Evolutionary conservation across 108 stramenopile species (phyloP).

Genomic region (Cylindrotheca fusiformis): DNA sequence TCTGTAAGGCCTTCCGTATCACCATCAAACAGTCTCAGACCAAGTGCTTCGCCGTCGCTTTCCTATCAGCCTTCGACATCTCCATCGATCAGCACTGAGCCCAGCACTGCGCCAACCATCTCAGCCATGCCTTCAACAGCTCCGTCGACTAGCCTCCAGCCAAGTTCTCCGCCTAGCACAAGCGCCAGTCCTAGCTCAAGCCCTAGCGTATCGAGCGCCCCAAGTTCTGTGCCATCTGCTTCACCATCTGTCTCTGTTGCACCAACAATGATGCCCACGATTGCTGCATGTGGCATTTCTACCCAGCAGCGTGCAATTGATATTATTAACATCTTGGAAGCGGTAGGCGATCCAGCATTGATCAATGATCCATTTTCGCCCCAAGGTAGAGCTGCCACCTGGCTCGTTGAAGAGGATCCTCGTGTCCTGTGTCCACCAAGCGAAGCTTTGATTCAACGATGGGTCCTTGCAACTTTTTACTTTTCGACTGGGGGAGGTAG

Average conservation of each 20-base stretch:
- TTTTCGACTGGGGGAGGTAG: conserved; percentile 57
- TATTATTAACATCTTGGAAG: conserved; percentile 21
- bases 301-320: conserved; percentile 18
- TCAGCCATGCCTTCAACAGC: conserved; percentile 1
- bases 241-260: conserved; percentile 9
- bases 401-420: conserved; percentile 38
- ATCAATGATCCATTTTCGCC: conserved; percentile 25
- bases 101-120: background rate
- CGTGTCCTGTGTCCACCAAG: conserved; percentile 34
- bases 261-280: conserved; percentile 8
- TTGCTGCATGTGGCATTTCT: conserved; percentile 22
- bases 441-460: conserved; percentile 57
- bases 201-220: conserved; percentile 11
- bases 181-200: background rate
- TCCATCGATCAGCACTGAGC: background rate
- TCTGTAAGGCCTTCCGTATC: background rate
- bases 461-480: conserved; percentile 72
- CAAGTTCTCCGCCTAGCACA: background rate
- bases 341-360: conserved; percentile 18
- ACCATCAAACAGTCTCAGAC: background rate
- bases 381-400: conserved; percentile 39
- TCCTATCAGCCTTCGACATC: background rate
- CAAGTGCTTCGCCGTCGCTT: background rate
- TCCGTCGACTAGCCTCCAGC: background rate
- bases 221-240: conserved; percentile 7